Evolutionary conservation across 139 green algal species (phyloP).

Genomic region (Medakamo hakoo): DNA sequence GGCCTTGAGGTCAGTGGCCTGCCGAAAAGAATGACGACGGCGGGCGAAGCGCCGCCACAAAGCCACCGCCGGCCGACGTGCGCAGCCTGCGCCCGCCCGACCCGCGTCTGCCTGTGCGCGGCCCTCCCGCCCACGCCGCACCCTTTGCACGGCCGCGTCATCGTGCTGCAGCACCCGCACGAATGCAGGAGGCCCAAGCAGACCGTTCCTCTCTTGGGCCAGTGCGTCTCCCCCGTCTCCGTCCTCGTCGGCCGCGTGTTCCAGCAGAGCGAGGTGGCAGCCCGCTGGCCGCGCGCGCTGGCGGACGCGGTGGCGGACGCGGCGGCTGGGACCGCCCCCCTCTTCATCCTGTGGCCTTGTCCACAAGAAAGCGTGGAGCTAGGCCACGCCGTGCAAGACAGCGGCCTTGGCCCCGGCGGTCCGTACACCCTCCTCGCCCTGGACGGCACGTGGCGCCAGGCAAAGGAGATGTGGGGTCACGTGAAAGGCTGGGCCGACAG

Average conservation of each 20-base stretch:
- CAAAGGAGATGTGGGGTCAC: slow-evolving; percentile 14
- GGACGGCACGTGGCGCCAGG: slow-evolving; percentile 18
- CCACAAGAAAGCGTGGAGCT: no score
- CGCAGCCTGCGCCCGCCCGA: neutral
- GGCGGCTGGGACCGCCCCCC: neutral
- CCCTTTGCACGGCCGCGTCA: neutral
- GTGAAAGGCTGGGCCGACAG: no score
- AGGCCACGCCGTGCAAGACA: no score
- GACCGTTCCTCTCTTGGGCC: neutral
- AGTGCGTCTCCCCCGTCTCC: neutral
- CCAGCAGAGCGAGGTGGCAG: neutral
- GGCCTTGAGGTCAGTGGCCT: no score
- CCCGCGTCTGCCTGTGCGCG: neutral
- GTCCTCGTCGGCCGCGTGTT: neutral
- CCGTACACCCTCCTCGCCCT: slow-evolving; percentile 9
- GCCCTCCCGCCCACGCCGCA: neutral
- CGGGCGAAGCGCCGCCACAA: no score
- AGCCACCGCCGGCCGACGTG: no score
- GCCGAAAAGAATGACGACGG: no score
- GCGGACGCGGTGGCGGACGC: neutral
- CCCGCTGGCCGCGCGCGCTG: neutral
- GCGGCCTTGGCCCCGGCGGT: no score
- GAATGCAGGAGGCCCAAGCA: neutral
- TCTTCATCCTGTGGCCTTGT: no score
- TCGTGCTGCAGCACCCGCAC: slow-evolving; percentile 3